Conservation (phyloP, 306 rosid genomes). For the Ammopiptanthus mongolicus region DNA sequence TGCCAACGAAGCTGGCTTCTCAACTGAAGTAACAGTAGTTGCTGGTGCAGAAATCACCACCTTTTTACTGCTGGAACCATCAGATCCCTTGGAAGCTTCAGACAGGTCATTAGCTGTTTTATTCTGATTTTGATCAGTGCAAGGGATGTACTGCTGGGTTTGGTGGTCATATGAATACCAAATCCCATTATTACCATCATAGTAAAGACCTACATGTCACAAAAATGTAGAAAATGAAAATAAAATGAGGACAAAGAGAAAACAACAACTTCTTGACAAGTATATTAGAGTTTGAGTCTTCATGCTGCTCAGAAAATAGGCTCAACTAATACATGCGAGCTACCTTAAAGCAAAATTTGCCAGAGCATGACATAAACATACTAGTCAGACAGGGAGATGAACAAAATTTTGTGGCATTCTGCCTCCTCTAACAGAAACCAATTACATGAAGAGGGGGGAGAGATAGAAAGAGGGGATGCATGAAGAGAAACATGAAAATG, state of each 20-base stretch:
- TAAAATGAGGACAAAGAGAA: neutral
- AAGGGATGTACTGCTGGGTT: constrained; percentile 73
- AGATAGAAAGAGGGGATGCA: neutral
- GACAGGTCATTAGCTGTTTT: constrained; percentile 49
- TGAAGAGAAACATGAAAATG: neutral
- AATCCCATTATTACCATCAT: constrained; percentile 77
- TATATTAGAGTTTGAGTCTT: neutral
- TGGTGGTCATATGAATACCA: constrained; percentile 94
- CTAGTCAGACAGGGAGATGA: neutral
- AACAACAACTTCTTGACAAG: neutral
- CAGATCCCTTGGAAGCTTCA: constrained; percentile 59
- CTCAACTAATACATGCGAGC: constrained; percentile 1
- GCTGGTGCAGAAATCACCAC: constrained; percentile 94
- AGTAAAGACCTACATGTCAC: constrained; percentile 68
- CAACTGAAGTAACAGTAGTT: constrained; percentile 52
- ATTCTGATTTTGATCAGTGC: constrained; percentile 73
- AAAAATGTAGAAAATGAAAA: constrained; percentile 19
- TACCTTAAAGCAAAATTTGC: neutral
- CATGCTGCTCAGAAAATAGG: neutral
- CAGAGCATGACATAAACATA: neutral
- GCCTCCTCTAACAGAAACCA: neutral
- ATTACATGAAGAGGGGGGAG: neutral
- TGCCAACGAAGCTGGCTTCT: constrained; percentile 81
- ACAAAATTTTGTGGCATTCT: neutral
- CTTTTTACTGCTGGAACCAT: constrained; percentile 61